phyloP scores from a whole-genome alignment of 2,329 filamentous ascomycete species.

The Hypoxylon sp. region DNA sequence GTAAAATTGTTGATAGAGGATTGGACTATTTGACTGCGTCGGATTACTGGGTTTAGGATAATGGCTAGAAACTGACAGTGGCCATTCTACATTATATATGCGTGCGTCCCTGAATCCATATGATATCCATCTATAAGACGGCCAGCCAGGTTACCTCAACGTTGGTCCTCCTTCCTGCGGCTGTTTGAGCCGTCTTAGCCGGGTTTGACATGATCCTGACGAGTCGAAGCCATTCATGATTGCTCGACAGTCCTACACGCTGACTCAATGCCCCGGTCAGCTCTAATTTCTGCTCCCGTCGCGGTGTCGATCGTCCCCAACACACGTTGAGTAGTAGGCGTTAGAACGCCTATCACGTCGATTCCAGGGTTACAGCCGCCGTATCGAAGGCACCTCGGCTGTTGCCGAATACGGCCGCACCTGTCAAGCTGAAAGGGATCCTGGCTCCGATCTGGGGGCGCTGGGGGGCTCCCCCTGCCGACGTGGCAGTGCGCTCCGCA shows the following conservation, averaged over 20 bases:
- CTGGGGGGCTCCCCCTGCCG: slow-evolving; percentile 3
- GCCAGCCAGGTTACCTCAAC: not conserved
- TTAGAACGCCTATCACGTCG: not conserved
- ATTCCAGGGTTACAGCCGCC: not conserved
- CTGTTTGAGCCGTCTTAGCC: not conserved
- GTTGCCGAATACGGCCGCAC: slow-evolving; percentile 1
- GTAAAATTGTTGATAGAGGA: not conserved
- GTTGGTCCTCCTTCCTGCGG: not conserved
- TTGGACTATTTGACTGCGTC: not conserved
- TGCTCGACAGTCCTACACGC: not conserved
- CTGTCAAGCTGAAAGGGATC: slow-evolving; percentile 4
- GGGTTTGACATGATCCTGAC: not conserved
- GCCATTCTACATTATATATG: not conserved
- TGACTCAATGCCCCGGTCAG: not conserved
- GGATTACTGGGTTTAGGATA: not conserved
- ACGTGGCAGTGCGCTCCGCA: slow-evolving; percentile 19
- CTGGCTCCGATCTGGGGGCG: not conserved
- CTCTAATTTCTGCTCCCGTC: not conserved
- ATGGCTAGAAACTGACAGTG: not conserved
- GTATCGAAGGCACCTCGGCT: not conserved
- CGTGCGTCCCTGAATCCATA: not conserved
- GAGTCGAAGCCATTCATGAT: not conserved
- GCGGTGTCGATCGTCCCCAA: not conserved
- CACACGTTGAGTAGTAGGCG: not conserved
- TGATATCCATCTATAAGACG: not conserved